Evolutionary conservation across 306 rosid genomes (phyloP).

Genomic region (Luffa acutangula): DNA sequence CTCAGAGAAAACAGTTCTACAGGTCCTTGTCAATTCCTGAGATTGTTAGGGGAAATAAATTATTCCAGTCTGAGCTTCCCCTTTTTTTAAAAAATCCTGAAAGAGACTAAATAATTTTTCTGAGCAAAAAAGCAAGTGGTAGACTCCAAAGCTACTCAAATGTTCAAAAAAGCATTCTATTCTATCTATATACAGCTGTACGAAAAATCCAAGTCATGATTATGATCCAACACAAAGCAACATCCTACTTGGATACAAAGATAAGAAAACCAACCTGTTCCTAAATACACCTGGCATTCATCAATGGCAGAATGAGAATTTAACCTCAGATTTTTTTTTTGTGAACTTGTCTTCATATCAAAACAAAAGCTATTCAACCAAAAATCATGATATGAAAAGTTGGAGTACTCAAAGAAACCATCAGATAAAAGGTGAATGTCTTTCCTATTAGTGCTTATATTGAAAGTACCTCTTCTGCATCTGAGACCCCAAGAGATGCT

Average conservation of each 20-base stretch:
- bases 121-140: conserved; percentile 21
- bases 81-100: not conserved
- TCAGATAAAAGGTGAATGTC: not conserved
- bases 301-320: conserved; percentile 6
- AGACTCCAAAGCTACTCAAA: conserved; percentile 75
- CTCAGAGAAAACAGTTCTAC: not conserved
- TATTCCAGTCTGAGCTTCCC: not conserved
- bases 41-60: not conserved
- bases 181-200: conserved; percentile 36
- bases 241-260: conserved; percentile 68
- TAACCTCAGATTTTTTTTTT: conserved; percentile 4
- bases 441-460: not conserved
- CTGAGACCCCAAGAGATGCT: conserved; percentile 8
- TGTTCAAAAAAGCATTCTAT: conserved; percentile 16
- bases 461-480: conserved; percentile 7
- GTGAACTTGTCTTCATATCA: not conserved
- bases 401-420: not conserved
- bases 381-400: conserved; percentile 9
- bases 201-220: conserved; percentile 29
- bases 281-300: conserved; percentile 26
- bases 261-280: conserved; percentile 69
- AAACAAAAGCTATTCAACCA: conserved; percentile 2
- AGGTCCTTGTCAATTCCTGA: conserved; percentile 5
- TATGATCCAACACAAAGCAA: conserved; percentile 60
- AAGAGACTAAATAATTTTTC: conserved; percentile 11